Percentiles rank a stretch among this genome's conserved stretches.
Conservation (phyloP, 345 rosid species). For the Laguncularia racemosa region DNA sequence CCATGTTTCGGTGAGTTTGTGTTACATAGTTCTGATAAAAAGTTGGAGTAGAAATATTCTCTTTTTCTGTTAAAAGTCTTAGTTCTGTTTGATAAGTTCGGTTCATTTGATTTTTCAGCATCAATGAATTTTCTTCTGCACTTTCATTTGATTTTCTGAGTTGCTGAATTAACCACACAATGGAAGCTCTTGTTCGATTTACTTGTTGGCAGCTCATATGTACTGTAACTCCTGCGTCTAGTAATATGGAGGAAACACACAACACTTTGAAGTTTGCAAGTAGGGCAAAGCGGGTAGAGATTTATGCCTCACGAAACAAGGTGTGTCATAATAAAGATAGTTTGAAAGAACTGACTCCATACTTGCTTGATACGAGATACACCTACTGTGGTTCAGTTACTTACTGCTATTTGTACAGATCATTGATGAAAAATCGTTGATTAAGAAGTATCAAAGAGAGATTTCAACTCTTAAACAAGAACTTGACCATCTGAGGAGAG, state of each 20-base stretch:
- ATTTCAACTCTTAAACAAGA: conserved; percentile 81
- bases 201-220: conserved; percentile 73
- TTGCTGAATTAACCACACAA: background rate
- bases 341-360: conserved; percentile 3
- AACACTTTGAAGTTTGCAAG: conserved; percentile 98
- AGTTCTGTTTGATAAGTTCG: no score
- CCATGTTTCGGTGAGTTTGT: conserved; percentile 89
- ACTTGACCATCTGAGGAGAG: conserved; percentile 83
- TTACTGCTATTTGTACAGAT: conserved; percentile 42
- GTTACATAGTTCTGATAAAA: background rate
- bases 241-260: conserved; percentile 96
- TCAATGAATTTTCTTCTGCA: no score
- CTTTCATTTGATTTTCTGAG: no score
- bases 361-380: conserved; percentile 5
- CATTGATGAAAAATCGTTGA: conserved; percentile 94
- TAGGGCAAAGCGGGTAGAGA: conserved; percentile 96
- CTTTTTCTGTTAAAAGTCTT: background rate
- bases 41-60: background rate
- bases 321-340: conserved; percentile 25
- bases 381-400: background rate
- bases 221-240: conserved; percentile 97
- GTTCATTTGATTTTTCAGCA: no score
- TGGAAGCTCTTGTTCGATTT: background rate
- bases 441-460: conserved; percentile 96
- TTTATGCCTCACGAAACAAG: conserved; percentile 95